Base-by-base conservation (phyloP, 2,329 filamentous ascomycete genomes). In the Graphilbum sp. region DNA sequence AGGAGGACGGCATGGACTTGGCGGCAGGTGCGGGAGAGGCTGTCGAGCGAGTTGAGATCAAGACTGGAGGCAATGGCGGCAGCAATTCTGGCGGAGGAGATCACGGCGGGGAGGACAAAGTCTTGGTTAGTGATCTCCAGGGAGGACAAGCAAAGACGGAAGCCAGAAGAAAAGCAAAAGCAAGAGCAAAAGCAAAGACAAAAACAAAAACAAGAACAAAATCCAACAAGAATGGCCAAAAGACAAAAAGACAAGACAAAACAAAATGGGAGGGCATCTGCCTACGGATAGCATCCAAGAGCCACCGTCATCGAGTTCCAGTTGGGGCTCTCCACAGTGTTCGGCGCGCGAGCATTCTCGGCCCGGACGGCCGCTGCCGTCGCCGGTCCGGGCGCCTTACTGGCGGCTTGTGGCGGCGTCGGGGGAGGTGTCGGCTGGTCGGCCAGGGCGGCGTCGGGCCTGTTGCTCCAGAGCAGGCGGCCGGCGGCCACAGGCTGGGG, bases 1-100 rank as follows among this genome's bases (percentile, higher is more conserved):
- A 92, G 63, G 19, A 96, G 69, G 47, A 78, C 82, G 40, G 69
- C 67, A 47, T 82, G 82, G 45, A 93, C 73, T 51, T 82, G 76
- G 37, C 79, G 81, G 55, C 85, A 93, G 39, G 84, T 86, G 39
- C 72, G 73, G 37, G 87, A 82, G 17, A 96, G 72, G 46, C 79
- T 76, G 56, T 93, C 79, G 49, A 95, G 72, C 13, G 83, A 79
- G 56, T 88, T 94, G 36, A 94, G 71, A 54, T 96, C 88, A 54
- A 95, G 74, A 48, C 72, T 70, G 24, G 74, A 70, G 35, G 82
- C 80, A 46, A 95, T 71, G 49, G 79, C 72, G 46, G 75, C 72
- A 48, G 82, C 75, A 52, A 94, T 74, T 50, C 86, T 94, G 62
- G 15, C 32, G 2, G 16, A n/a, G 19, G 23, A 35, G 39, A 37